Conservation (phyloP, 352 stramenopile genomes). For the Globisporangium polare region DNA sequence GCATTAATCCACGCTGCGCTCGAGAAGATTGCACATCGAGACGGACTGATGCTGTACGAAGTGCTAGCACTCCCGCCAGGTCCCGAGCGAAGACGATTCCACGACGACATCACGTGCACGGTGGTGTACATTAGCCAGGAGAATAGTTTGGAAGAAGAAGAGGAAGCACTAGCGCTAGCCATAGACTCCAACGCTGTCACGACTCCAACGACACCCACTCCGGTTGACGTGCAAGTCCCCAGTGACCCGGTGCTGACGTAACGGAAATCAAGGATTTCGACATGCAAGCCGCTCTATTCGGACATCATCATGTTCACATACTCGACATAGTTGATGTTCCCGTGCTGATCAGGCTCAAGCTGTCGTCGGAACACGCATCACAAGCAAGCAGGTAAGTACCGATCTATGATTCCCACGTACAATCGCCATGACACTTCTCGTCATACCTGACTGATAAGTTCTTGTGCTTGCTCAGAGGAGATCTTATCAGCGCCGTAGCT, state of each 20-base stretch:
- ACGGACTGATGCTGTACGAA: slow-evolving; percentile 69
- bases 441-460: slow-evolving; percentile 91
- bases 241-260: slow-evolving; percentile 7
- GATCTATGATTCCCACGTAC: too few species aligned
- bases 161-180: slow-evolving; percentile 5
- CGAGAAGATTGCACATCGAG: slow-evolving; percentile 64
- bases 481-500: slow-evolving; percentile 91
- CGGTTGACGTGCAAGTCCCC: slow-evolving; percentile 2
- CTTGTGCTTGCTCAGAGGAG: slow-evolving; percentile 86
- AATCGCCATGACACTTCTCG: too few species aligned
- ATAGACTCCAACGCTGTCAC: not conserved
- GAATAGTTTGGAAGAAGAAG: slow-evolving; percentile 3
- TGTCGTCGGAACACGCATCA: slow-evolving; percentile 22
- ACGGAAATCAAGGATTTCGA: not conserved
- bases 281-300: slow-evolving; percentile 31
- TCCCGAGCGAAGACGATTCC: slow-evolving; percentile 44
- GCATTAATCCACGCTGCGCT: slow-evolving; percentile 67
- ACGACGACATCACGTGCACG: slow-evolving; percentile 82
- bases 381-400: not conserved
- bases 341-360: slow-evolving; percentile 90
- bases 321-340: slow-evolving; percentile 92
- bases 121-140: slow-evolving; percentile 54
- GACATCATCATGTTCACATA: slow-evolving; percentile 97
- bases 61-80: slow-evolving; percentile 52
- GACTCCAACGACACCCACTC: slow-evolving; percentile 9